Base-by-base conservation (phyloP, 495 filamentous ascomycete genomes). In the Penicillium maclennaniae region DNA sequence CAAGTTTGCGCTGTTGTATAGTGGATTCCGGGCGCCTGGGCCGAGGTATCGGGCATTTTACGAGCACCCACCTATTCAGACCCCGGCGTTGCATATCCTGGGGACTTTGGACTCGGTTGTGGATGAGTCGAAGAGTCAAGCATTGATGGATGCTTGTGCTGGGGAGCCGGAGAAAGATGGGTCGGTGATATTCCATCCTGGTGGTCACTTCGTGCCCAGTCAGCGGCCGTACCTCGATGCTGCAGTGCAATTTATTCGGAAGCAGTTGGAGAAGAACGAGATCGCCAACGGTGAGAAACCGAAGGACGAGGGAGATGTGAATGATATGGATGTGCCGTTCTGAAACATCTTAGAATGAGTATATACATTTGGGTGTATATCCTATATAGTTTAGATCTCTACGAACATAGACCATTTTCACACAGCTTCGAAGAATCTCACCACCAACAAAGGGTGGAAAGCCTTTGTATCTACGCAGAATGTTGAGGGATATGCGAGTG, bases 21-120 rank as follows among this genome's bases (percentile, higher is more conserved):
- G 78, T 25, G 92, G 93, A 0, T 97, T 96, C 63, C 79, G 74
- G 16, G 83, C 87, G 4, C 79, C 80, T n/a, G 77, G 76, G 40
- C 58, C 71, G n/a, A 60, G 67, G 58, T 95, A 87, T 70, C 63
- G 65, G 55, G 84, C 49, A 19, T 86, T 93, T 53, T 96, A 91
- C 69, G 81, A 88, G 62, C 47, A 60, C 28, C 89, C 89, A 20
- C 71, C 75, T 65, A 83, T 97, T 31, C 56, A 55, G 59, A 96
- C 92, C 67, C 87, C 88, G 17, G 79, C 88, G 58, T 64, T 95
- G 70, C 87, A 95, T 76, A 82, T 93, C 53, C 55, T 97, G 37
- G 93, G 93, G 10, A 83, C 82, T 34, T 67, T 97, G 66, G 93
- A 98, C 79, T 87, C 84, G 25, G 88, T 97, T 9, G 92, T 98